phyloP scores from a whole-genome alignment of 2,329 filamentous ascomycete genomes.

The Mycogone perniciosa region DNA sequence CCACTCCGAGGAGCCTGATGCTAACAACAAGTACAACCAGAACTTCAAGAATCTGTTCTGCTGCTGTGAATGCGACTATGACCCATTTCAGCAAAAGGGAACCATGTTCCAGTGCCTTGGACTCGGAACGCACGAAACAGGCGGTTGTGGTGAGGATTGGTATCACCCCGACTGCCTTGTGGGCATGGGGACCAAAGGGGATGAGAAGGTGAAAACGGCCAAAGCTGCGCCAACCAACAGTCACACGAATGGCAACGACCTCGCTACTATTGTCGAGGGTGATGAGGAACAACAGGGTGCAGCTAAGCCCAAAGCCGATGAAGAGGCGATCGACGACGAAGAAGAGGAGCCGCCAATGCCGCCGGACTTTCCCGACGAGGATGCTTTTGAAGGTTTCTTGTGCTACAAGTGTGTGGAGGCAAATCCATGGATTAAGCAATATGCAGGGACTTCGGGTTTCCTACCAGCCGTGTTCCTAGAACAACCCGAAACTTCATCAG shows the following conservation, averaged over 20 bases:
- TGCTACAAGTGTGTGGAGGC: slow-evolving; percentile 91
- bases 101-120: slow-evolving; percentile 98
- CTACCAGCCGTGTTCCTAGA: slow-evolving; percentile 60
- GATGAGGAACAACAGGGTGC: slow-evolving; percentile 28
- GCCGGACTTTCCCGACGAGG: slow-evolving; percentile 80
- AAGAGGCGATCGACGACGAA: slow-evolving; percentile 34
- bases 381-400: slow-evolving; percentile 82
- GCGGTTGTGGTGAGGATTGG: slow-evolving; percentile 95
- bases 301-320: slow-evolving; percentile 14
- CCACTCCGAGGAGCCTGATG: slow-evolving; percentile 64
- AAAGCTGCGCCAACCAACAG: slow-evolving; percentile 19
- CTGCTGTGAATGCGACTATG: slow-evolving; percentile 80
- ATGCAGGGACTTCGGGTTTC: slow-evolving; percentile 75
- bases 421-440: slow-evolving; percentile 85
- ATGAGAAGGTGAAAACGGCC: slow-evolving; percentile 44
- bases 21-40: slow-evolving; percentile 84
- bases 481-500: slow-evolving; percentile 9
- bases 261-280: slow-evolving; percentile 47
- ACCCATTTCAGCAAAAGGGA: slow-evolving; percentile 81
- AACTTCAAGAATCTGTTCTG: slow-evolving; percentile 95
- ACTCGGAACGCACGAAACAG: slow-evolving; percentile 69
- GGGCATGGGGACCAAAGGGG: slow-evolving; percentile 70
- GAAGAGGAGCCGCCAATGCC: slow-evolving; percentile 64
- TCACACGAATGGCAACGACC: slow-evolving; percentile 18
- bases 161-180: slow-evolving; percentile 92